phyloP scores from a whole-genome alignment of 306 rosid genomes.

The Fagus sylvatica region DNA sequence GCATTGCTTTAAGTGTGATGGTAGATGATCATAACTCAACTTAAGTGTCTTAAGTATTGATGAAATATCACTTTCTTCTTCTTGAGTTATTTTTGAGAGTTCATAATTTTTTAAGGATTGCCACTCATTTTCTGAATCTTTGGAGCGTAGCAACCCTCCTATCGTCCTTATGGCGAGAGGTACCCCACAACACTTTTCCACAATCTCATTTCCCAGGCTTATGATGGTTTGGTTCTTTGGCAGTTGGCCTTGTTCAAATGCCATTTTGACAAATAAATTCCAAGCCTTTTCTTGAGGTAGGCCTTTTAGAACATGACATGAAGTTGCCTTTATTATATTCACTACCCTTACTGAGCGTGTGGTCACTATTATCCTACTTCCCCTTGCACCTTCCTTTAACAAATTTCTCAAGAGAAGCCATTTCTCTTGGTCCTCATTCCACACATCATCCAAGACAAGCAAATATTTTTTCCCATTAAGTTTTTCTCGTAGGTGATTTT shows the following conservation, averaged over 20 bases:
- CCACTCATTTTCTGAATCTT: background rate
- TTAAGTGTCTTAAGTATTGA: slow-evolving; percentile 14
- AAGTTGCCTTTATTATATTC: background rate
- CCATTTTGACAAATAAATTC: background rate
- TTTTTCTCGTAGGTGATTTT: too few relatives aligned
- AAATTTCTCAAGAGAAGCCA: background rate
- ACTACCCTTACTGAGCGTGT: slow-evolving; percentile 11
- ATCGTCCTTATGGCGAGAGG: background rate
- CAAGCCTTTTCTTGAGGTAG: too few relatives aligned
- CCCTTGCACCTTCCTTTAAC: background rate
- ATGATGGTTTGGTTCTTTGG: background rate
- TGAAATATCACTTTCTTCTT: background rate
- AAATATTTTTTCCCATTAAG: too few relatives aligned
- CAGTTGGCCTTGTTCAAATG: background rate
- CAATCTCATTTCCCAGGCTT: background rate
- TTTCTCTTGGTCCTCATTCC: background rate
- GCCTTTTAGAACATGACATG: too few relatives aligned
- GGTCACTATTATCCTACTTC: slow-evolving; percentile 21
- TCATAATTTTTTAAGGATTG: background rate
- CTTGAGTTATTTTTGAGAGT: background rate
- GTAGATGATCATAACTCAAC: slow-evolving; percentile 32
- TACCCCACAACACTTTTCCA: background rate
- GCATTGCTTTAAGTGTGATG: slow-evolving; percentile 24
- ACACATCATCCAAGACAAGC: too few relatives aligned
- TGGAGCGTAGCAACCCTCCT: background rate